phyloP scores from a whole-genome alignment of 768 basidiomycete species.

The Tricholoma sp. region DNA sequence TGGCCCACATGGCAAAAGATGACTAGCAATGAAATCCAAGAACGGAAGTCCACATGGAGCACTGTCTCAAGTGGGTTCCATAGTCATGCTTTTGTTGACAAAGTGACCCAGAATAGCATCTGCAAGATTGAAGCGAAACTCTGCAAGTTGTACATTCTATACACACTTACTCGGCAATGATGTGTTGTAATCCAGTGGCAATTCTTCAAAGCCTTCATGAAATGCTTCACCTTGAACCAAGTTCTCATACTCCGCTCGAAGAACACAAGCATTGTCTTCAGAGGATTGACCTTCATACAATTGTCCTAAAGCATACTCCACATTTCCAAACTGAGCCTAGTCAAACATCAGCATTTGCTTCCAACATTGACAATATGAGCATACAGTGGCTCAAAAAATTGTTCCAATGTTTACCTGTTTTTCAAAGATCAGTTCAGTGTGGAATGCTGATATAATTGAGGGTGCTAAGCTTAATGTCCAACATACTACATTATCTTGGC shows the following conservation, averaged over 20 bases:
- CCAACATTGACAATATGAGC: too few species aligned
- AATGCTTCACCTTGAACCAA: constrained; percentile 10
- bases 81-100: not conserved
- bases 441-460: too few species aligned
- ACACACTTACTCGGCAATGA: not conserved
- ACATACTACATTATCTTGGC: too few species aligned
- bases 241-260: constrained; percentile 12
- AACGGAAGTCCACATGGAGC: constrained; percentile 2
- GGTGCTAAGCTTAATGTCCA: too few species aligned
- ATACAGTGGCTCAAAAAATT: too few species aligned
- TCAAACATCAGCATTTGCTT: not conserved
- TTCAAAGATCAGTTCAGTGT: too few species aligned
- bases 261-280: not conserved
- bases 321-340: constrained; percentile 5
- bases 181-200: not conserved
- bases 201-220: constrained; percentile 7
- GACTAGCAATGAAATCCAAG: constrained; percentile 15
- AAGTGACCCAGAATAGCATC: constrained; percentile 8
- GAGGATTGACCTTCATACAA: not conserved
- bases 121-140: constrained; percentile 8
- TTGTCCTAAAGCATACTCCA: constrained; percentile 15
- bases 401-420: too few species aligned
- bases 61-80: too few species aligned
- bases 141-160: not conserved
- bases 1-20: constrained; percentile 8